Conservation (phyloP, 2,329 filamentous ascomycete genomes). For the Fusarium avenaceum region DNA sequence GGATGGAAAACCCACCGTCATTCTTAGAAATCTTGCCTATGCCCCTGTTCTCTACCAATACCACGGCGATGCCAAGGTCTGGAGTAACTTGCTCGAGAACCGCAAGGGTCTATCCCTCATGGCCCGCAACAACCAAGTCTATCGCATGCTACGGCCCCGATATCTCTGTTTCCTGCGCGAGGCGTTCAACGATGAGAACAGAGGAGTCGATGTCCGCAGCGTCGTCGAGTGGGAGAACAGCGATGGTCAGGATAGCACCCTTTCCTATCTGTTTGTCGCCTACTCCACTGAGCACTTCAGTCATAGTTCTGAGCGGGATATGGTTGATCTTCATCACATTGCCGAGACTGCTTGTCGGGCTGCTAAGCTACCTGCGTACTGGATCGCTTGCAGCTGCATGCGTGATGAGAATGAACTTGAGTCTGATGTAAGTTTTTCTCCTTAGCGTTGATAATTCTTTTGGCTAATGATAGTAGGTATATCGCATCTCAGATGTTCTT, state of each 20-base stretch:
- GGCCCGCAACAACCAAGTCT: conserved; percentile 43
- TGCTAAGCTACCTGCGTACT: conserved; percentile 46
- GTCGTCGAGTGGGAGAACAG: conserved; percentile 45
- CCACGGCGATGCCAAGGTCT: conserved; percentile 47
- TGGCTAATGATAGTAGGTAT: conserved; percentile 37
- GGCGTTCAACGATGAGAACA: conserved; percentile 42
- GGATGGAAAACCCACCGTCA: conserved; percentile 37
- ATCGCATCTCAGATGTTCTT: conserved; percentile 49
- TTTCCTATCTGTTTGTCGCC: conserved; percentile 46
- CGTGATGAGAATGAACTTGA: conserved; percentile 44
- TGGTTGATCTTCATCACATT: conserved; percentile 47
- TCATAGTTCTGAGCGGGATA: conserved; percentile 42
- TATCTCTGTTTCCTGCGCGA: conserved; percentile 47
- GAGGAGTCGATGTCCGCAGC: conserved; percentile 43
- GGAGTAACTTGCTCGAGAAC: conserved; percentile 49
- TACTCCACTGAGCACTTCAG: conserved; percentile 48
- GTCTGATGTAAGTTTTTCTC: conserved; percentile 37
- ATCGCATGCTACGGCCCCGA: conserved; percentile 44
- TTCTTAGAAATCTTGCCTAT: conserved; percentile 36
- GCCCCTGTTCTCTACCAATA: conserved; percentile 46
- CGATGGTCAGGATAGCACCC: conserved; percentile 37
- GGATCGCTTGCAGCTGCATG: conserved; percentile 49
- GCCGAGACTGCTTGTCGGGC: conserved; percentile 47
- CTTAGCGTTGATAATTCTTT: too few species aligned
- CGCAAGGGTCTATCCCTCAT: conserved; percentile 40